Evolutionary conservation across 1,139 yeast genomes (phyloP), one percentile per base, ranked within the genome.

Genomic region (Lodderomyces beijingensis): DNA sequence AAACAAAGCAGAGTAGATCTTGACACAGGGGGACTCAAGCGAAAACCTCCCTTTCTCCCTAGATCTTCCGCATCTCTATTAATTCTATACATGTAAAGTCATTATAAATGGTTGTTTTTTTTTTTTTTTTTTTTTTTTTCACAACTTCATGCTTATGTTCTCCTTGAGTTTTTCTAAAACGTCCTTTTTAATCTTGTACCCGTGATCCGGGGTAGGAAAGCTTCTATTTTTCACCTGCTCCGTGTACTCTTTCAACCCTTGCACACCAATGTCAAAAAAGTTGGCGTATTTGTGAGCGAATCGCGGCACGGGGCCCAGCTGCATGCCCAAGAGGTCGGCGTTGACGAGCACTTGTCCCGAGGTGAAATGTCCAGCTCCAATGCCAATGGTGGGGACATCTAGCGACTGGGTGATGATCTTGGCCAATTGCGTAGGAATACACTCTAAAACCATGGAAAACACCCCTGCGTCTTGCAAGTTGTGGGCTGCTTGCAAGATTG

Each of bases 261-360:
- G 46, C 1, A 73, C 69, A 5, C 81, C 81, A 4, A 53, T 49
- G 2, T 63, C 60, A 39, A 70, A 68, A 30, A 81, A 62, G 43
- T 77, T 58, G 25, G 70, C 66, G 53, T 85, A 89, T 43, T 67
- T 66, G 49, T 86, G 84, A 21, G 87, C 89, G 57, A 91, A 89
- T 53, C 82, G 84, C 1, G 95, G 88, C 32, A 41, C 45, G 27
- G 50, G 55, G 1, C 52, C 39, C 29, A 65, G 72, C 16, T 67
- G 70, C 83, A 80, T 74, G 1, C 96, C 96, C 27, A 91, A 62
- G 62, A 85, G 52, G 52, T 91, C 98, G 2, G 88, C 75, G 52
- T 84, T 79, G 1, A 91, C 98, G 31, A 91, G 67, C 1, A 91
- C 96, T 54, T 91, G 97, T 0, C 96, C 97, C 22, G 87, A 77